Percentiles rank a stretch among this genome's conserved stretches.
These are phyloP conservation scores for Salvia miltiorrhiza DNA, from an alignment of 257 asterid genomes.

Conservation along the genomic window DNA sequence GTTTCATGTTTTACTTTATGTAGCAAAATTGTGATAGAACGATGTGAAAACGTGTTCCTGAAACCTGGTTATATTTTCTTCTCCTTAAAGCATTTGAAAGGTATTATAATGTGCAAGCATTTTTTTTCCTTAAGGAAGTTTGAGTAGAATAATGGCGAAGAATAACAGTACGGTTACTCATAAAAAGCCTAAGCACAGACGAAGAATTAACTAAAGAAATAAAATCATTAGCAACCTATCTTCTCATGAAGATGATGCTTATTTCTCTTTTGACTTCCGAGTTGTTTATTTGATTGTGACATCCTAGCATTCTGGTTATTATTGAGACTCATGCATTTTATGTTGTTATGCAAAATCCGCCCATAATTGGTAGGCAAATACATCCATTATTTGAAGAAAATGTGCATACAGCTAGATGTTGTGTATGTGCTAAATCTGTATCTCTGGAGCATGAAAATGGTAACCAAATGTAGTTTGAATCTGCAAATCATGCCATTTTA, in stretches of 20 bases:
- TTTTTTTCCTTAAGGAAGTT: not conserved
- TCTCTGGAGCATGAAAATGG: not conserved
- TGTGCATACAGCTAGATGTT: not conserved
- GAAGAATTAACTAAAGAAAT: not conserved
- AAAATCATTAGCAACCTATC: not conserved
- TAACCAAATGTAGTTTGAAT: not conserved
- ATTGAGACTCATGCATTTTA: not conserved
- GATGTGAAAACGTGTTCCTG: not conserved
- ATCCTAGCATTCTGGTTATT: not conserved
- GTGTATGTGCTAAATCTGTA: not conserved
- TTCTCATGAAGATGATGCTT: not conserved
- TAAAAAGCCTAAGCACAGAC: not conserved
- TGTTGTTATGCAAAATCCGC: not conserved
- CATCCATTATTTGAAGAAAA: not conserved
- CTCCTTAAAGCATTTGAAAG: not conserved
- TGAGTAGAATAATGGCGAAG: not conserved
- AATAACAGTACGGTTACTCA: not conserved
- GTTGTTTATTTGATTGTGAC: not conserved
- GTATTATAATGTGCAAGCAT: not conserved
- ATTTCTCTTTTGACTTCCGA: not conserved
- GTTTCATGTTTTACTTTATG: not conserved
- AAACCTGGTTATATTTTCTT: not conserved
- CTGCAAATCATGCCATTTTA: not conserved
- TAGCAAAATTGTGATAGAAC: not conserved
- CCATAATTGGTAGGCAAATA: not conserved